These are phyloP conservation scores for Cantharellus anzutake DNA, from an alignment of 768 basidiomycete genomes.

Conservation along the genomic window DNA sequence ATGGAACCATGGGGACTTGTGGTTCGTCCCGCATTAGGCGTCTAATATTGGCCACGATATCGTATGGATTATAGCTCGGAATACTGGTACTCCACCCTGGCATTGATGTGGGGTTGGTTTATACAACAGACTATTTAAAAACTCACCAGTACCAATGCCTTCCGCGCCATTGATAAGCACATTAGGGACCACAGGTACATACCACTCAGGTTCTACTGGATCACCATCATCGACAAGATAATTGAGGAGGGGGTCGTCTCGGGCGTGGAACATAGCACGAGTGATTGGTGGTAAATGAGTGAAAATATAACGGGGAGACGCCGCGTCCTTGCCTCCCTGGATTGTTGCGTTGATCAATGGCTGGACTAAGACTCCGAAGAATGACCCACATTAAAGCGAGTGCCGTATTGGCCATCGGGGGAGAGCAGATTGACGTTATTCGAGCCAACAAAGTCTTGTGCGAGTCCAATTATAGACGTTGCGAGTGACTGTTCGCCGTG, in stretches of 20 bases:
- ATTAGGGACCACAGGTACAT: slow-evolving; percentile 76
- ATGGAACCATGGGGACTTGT: slow-evolving; percentile 71
- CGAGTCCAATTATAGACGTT: slow-evolving; percentile 80
- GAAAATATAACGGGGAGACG: slow-evolving; percentile 90
- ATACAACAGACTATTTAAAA: not conserved
- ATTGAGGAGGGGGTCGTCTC: slow-evolving; percentile 72
- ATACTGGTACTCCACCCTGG: slow-evolving; percentile 88
- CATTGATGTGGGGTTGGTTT: not conserved
- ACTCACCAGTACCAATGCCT: slow-evolving; percentile 86
- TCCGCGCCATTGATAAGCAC: slow-evolving; percentile 87
- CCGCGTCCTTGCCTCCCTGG: slow-evolving; percentile 88
- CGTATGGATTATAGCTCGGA: slow-evolving; percentile 81
- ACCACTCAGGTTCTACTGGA: slow-evolving; percentile 84
- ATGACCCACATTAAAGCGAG: slow-evolving; percentile 29
- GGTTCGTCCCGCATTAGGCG: slow-evolving; percentile 76
- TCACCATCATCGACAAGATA: slow-evolving; percentile 73
- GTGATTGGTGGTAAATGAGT: slow-evolving; percentile 62
- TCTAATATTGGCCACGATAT: slow-evolving; percentile 76
- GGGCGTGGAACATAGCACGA: slow-evolving; percentile 56
- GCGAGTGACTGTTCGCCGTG: slow-evolving; percentile 84
- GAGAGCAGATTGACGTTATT: slow-evolving; percentile 83
- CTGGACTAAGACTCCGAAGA: slow-evolving; percentile 16
- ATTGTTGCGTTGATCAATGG: not conserved
- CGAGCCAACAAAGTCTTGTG: slow-evolving; percentile 85
- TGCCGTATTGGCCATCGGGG: slow-evolving; percentile 92